Conservation (phyloP, 2,329 filamentous ascomycete species). For the Podosphaera xanthii region DNA sequence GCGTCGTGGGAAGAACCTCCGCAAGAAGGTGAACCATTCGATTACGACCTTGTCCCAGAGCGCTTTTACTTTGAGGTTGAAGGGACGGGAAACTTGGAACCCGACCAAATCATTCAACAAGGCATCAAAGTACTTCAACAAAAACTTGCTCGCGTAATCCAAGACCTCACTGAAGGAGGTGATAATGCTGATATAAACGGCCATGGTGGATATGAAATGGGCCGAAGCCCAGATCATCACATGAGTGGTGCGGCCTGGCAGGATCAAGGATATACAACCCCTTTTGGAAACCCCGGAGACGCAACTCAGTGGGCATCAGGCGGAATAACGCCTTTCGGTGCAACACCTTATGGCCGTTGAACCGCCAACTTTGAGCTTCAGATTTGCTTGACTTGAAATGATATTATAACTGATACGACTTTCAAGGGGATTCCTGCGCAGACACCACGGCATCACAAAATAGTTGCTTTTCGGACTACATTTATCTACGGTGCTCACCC, state of each 20-base stretch:
- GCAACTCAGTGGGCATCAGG: conserved; percentile 41
- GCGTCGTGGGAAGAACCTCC: conserved; percentile 58
- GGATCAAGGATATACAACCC: conserved; percentile 43
- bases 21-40: conserved; percentile 65
- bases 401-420: too few relatives aligned
- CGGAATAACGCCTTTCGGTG: conserved; percentile 32
- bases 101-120: conserved; percentile 70
- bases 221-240: conserved; percentile 35
- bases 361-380: too few relatives aligned
- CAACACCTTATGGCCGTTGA: conserved; percentile 33
- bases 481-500: too few relatives aligned
- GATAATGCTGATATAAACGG: conserved; percentile 25
- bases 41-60: conserved; percentile 67
- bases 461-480: too few relatives aligned
- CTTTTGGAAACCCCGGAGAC: conserved; percentile 34
- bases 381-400: too few relatives aligned
- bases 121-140: conserved; percentile 75
- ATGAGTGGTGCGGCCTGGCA: conserved; percentile 36
- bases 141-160: conserved; percentile 66
- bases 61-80: conserved; percentile 92
- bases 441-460: too few relatives aligned
- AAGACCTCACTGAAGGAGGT: conserved; percentile 34
- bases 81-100: conserved; percentile 65
- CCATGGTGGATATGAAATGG: conserved; percentile 28
- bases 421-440: too few relatives aligned